phyloP scores from a whole-genome alignment of 1,284 basidiomycete species.

The Ustilago cynodontis region DNA sequence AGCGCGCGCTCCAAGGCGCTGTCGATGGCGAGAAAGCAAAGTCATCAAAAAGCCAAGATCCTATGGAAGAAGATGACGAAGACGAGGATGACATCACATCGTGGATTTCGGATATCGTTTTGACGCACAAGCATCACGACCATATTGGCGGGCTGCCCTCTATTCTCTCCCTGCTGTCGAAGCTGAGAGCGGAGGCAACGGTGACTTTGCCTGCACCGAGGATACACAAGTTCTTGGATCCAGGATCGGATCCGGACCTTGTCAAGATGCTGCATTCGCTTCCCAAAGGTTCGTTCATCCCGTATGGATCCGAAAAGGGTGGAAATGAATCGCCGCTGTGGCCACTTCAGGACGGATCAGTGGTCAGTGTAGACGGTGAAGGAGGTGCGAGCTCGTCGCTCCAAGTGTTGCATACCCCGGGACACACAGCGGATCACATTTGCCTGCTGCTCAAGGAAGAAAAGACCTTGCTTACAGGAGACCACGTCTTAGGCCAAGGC shows the following conservation, averaged over 20 bases:
- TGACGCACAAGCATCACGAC: constrained; percentile 91
- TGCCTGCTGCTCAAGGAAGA: constrained; percentile 71
- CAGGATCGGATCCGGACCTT: constrained; percentile 76
- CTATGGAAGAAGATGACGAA: constrained; percentile 34
- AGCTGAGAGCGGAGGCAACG: constrained; percentile 60
- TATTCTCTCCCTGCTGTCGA: constrained; percentile 78
- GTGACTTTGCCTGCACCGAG: constrained; percentile 68
- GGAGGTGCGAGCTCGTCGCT: constrained; percentile 42
- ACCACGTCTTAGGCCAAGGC: constrained; percentile 90
- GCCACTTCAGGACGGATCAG: constrained; percentile 44
- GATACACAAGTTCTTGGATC: constrained; percentile 71
- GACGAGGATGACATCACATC: constrained; percentile 48
- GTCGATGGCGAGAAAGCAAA: constrained; percentile 16
- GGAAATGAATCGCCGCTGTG: constrained; percentile 20
- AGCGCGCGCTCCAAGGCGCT: constrained; percentile 73
- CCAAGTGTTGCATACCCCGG: constrained; percentile 84
- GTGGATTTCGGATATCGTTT: constrained; percentile 76
- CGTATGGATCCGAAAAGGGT: constrained; percentile 16
- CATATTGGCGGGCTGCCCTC: constrained; percentile 83
- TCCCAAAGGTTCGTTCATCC: constrained; percentile 85
- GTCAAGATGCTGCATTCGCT: constrained; percentile 84
- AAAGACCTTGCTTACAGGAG: constrained; percentile 83
- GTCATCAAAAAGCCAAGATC: constrained; percentile 10
- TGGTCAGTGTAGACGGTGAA: constrained; percentile 19
- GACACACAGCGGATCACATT: constrained; percentile 90